These are phyloP conservation scores for Aspergillus novofumigatus DNA, from an alignment of 2,329 filamentous ascomycete genomes.

Conservation along the genomic window DNA sequence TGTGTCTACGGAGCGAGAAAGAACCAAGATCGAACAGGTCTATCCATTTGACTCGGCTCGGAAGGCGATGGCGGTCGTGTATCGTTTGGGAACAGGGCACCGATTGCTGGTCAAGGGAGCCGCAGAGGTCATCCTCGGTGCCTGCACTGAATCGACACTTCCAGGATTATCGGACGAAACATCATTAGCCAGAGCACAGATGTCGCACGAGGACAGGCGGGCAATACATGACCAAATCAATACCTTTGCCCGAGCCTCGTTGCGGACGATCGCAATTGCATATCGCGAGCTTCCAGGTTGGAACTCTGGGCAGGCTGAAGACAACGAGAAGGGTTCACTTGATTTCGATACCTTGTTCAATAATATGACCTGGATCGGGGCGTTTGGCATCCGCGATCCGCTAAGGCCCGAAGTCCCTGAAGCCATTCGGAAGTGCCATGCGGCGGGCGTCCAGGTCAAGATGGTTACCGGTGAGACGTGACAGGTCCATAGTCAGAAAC, in stretches of 20 bases:
- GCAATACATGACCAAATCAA: conserved; percentile 35
- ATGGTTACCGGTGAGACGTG: conserved; percentile 58
- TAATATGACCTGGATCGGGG: conserved; percentile 69
- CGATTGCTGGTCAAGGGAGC: conserved; percentile 48
- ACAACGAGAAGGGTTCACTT: conserved; percentile 60
- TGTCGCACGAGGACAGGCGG: conserved; percentile 16
- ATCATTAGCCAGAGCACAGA: no score
- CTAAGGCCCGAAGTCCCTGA: conserved; percentile 63
- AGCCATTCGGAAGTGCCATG: conserved; percentile 63
- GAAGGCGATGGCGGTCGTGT: conserved; percentile 58
- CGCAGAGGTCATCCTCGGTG: conserved; percentile 43
- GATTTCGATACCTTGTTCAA: conserved; percentile 65
- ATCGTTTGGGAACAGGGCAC: conserved; percentile 37
- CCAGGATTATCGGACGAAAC: no score
- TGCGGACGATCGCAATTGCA: conserved; percentile 70
- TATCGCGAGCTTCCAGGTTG: conserved; percentile 69
- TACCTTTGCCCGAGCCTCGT: conserved; percentile 50
- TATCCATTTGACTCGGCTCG: conserved; percentile 72
- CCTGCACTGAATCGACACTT: conserved; percentile 11
- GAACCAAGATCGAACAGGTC: conserved; percentile 60
- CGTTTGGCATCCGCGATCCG: conserved; percentile 73
- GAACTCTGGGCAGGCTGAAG: conserved; percentile 56
- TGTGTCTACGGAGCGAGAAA: conserved; percentile 59
- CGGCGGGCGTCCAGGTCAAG: conserved; percentile 67
- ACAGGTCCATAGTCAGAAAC: no score